Percentiles rank a stretch among this genome's conserved stretches.
These are phyloP conservation scores for Guadua angustifolia DNA, from an alignment of 176 grass and related monocot species.

Conservation along the genomic window DNA sequence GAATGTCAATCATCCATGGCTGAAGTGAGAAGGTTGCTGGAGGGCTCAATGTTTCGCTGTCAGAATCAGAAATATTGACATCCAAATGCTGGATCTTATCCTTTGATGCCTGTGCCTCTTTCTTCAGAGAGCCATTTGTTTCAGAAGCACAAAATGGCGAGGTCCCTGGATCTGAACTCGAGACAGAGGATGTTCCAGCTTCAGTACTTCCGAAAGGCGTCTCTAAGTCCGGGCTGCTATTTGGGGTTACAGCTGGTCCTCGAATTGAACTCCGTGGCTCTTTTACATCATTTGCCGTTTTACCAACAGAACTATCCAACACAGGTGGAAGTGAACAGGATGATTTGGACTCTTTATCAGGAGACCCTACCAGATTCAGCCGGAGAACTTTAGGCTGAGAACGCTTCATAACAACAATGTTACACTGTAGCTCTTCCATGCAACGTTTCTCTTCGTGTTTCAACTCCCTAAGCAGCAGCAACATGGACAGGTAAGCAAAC, in stretches of 20 bases:
- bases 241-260: conserved; percentile 88
- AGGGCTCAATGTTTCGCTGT: conserved; percentile 70
- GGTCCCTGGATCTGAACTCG: conserved; percentile 91
- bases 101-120: conserved; percentile 56
- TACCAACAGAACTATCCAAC: conserved; percentile 43
- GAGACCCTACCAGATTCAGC: conserved; percentile 91
- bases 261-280: conserved; percentile 63
- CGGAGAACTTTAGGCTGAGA: conserved; percentile 96
- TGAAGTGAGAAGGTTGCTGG: conserved; percentile 68
- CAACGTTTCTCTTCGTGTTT: conserved; percentile 94
- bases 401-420: conserved; percentile 98
- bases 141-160: conserved; percentile 82
- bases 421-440: conserved; percentile 93
- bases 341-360: conserved; percentile 65
- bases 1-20: conserved; percentile 78
- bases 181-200: conserved; percentile 88
- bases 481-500: conserved; percentile 24
- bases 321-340: conserved; percentile 41
- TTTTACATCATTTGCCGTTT: conserved; percentile 52
- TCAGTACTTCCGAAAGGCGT: conserved; percentile 88
- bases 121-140: conserved; percentile 65
- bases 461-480: conserved; percentile 73
- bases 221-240: conserved; percentile 82
- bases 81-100: conserved; percentile 58
- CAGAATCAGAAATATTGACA: conserved; percentile 82